Base-by-base conservation (phyloP, 1,139 yeast genomes). In the Saccharomycopsis hybrid region DNA sequence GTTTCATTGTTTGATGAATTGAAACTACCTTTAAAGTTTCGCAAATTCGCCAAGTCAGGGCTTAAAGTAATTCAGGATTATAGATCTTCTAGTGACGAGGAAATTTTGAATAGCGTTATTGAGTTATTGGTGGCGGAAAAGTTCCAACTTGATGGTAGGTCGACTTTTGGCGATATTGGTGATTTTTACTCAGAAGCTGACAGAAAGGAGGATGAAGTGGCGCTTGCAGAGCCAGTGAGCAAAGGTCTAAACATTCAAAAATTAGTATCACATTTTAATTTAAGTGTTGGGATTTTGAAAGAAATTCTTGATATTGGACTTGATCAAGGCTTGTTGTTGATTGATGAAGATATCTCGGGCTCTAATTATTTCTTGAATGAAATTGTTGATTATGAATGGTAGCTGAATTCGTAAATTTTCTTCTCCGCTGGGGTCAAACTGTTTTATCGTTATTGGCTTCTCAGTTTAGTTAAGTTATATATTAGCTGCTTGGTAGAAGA, bases 271-370 rank as follows among this genome's bases (percentile, higher is more conserved):
- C 74, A 73, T 55, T 73, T 82, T 55, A 69, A 70, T 36, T 86
- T 94, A 90, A 80, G 90, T 18, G 71, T 82, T 42, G 77, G 79
- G 33, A 80, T 87, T 18, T 75, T 90, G 2, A 71, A 70, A 13
- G 94, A 86, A 60, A 87, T 86, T 56, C 64, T 87, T 18, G 80
- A 78, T 50, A 69, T 73, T 53, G 80, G 85, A 28, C 75, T 85
- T 36, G 73, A 71, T 5, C 62, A 66, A 2, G 92, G 89, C 0
- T 65, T 66, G 1, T 61, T 86, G 1, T 79, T 84, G 8, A 71
- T 86, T 7, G 96, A 87, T 63, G 82, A 81, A 55, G 77, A 78
- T 52, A 70, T 80, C 3, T 71, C 78, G 42, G 90, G 90, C 0
- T 71, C 80, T 3, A 61, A 66, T 29, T 74, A 66, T 57, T 74